Evolutionary conservation across 2,329 filamentous ascomycete species (phyloP).

Genomic region (Cercospora sp.): DNA sequence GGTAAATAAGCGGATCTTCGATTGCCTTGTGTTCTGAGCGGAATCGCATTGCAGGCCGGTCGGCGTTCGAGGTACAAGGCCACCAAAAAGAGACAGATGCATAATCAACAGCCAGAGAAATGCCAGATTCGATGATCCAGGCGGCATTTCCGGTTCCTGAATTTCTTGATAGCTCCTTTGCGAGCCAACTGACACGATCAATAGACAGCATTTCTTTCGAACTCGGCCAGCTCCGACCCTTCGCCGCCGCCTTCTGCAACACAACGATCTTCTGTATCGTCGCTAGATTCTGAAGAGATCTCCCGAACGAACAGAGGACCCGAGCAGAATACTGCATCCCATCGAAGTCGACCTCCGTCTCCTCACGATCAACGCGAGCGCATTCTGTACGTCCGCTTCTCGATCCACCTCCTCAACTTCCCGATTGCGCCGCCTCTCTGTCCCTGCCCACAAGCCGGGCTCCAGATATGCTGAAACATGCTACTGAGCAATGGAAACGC

Average conservation of each 20-base stretch:
- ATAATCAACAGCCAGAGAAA: conserved; percentile 2
- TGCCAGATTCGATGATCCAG: background rate
- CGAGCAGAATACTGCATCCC: background rate
- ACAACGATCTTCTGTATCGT: background rate
- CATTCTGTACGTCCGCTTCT: conserved; percentile 10
- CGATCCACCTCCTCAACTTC: conserved; percentile 18
- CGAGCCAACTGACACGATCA: background rate
- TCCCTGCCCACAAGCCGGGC: conserved; percentile 9
- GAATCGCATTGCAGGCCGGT: background rate
- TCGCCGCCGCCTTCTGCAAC: background rate
- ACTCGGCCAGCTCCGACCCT: background rate
- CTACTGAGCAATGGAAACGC: conserved; percentile 14
- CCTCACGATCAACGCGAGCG: background rate
- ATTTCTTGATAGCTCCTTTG: background rate
- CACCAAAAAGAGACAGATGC: conserved; percentile 7
- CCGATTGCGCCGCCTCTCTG: conserved; percentile 11
- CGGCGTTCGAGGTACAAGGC: background rate
- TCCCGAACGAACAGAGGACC: background rate
- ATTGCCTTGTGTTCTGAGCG: background rate
- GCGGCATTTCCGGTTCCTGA: background rate
- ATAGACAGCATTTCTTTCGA: background rate
- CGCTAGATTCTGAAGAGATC: background rate
- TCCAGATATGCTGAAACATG: conserved; percentile 17
- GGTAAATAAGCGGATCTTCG: conserved; percentile 33
- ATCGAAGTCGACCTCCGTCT: background rate